Base-by-base conservation (phyloP, 495 filamentous ascomycete genomes). In the Aspergillus affinis region DNA sequence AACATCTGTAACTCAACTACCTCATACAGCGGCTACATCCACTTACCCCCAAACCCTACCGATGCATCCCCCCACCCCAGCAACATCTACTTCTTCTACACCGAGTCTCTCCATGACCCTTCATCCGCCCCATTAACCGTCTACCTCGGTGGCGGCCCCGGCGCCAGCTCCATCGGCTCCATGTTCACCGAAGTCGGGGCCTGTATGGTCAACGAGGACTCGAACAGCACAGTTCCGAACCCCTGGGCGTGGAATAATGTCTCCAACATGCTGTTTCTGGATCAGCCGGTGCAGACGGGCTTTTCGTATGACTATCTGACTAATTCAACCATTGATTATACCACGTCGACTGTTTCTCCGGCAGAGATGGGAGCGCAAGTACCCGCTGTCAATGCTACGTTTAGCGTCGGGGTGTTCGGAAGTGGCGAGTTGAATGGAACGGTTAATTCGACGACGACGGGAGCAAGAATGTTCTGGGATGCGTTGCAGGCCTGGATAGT, bases 221-320 rank as follows among this genome's bases (percentile, higher is more conserved):
- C 54, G 0, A 57, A 57, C 29, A 61, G 47, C 20, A 61, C 59
- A 9, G 50, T 48, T 13, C 48, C 32, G 2, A 61, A 61, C 48
- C 53, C 48, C 8, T 61, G 54, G 48, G 44, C 53, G 32, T 61
- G 59, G 59, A 57, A 44, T 26, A 45, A 45, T 44, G 59, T 57
- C 15, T 55, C 54, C 17, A 51, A 61, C 8, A 44, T 61, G 4
- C 41, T 61, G 13, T 61, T 47, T n/a, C 49, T 61, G 4, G 59
- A 61, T 23, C 59, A 61, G 36, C 59, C 48, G 8, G 54, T 56
- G 2, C 59, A 61, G 46, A 50, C 54, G 3, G 59, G 59, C 17
- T 61, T 61, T 17, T 61, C 59, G 6, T 61, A 57, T 21, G 59
- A 61, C 32, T 51, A 49, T 0, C 47, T 32, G 6, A 61, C 59